Percentiles rank a stretch among this genome's conserved stretches.
These are phyloP conservation scores for Nakazawaea pomicola DNA, from an alignment of 805 yeast species.

Conservation along the genomic window DNA sequence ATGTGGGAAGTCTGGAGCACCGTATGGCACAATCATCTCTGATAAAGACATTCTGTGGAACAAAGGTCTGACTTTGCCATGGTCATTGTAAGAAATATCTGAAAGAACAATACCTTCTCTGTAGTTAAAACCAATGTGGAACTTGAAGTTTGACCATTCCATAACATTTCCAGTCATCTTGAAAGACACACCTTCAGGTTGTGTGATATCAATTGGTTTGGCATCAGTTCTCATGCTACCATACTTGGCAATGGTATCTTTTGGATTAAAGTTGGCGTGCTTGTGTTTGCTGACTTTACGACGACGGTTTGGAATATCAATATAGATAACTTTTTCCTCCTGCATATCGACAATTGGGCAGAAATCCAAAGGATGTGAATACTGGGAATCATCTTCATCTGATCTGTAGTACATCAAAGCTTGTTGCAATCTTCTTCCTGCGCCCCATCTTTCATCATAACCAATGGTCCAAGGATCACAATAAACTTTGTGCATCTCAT, in stretches of 20 bases:
- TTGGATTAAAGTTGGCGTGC: slow-evolving; percentile 67
- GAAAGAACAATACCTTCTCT: slow-evolving; percentile 80
- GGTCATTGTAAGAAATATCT: slow-evolving; percentile 71
- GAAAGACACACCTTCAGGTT: slow-evolving; percentile 82
- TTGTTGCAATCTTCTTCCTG: slow-evolving; percentile 69
- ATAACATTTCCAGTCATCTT: slow-evolving; percentile 62
- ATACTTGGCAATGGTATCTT: slow-evolving; percentile 53
- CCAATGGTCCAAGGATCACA: slow-evolving; percentile 69
- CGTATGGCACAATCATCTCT: slow-evolving; percentile 86
- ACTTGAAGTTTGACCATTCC: slow-evolving; percentile 72
- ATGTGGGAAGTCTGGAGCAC: slow-evolving; percentile 74
- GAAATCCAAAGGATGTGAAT: slow-evolving; percentile 72
- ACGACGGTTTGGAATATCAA: slow-evolving; percentile 73
- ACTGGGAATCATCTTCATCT: slow-evolving; percentile 66
- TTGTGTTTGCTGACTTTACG: slow-evolving; percentile 64
- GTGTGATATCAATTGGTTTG: slow-evolving; percentile 66
- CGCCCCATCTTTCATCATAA: slow-evolving; percentile 70
- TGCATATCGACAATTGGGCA: slow-evolving; percentile 79
- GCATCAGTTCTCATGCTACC: slow-evolving; percentile 61
- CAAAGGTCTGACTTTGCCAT: slow-evolving; percentile 65
- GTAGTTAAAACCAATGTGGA: slow-evolving; percentile 81
- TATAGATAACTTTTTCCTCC: slow-evolving; percentile 59
- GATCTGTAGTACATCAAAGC: slow-evolving; percentile 76
- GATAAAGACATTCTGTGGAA: slow-evolving; percentile 75
- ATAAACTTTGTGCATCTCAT: slow-evolving; percentile 55